phyloP scores from a whole-genome alignment of 2,329 filamentous ascomycete species.

The Pseudopyricularia javanii region DNA sequence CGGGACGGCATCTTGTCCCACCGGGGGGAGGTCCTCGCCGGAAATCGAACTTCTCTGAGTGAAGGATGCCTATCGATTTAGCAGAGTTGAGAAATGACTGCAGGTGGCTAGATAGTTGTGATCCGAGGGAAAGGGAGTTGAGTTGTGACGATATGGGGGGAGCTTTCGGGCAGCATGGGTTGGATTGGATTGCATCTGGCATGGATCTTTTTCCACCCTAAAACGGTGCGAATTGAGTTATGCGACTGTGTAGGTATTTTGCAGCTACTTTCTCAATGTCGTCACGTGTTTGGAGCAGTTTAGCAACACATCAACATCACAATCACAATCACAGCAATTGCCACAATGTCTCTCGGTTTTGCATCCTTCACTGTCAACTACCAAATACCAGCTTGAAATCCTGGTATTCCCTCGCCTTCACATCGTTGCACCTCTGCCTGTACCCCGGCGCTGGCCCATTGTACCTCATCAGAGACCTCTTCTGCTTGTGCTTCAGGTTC shows the following conservation, averaged over 20 bases:
- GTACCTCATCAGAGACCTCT: constrained; percentile 31
- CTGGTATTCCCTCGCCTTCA: constrained; percentile 14
- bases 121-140: not conserved
- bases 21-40: not conserved
- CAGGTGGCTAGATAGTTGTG: not conserved
- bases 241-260: not conserved
- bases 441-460: constrained; percentile 30
- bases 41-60: not conserved
- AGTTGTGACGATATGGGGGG: not conserved
- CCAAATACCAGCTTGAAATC: constrained; percentile 5
- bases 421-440: constrained; percentile 21
- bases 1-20: constrained; percentile 1
- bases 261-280: too few relatives aligned
- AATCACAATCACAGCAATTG: too few relatives aligned
- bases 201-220: not conserved
- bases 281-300: too few relatives aligned
- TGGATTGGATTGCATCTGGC: not conserved
- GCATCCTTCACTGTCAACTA: not conserved
- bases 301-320: too few relatives aligned
- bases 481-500: constrained; percentile 31
- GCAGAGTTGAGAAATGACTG: not conserved
- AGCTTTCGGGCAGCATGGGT: not conserved
- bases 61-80: not conserved
- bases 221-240: not conserved
- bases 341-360: too few relatives aligned